Base-by-base conservation (phyloP, 192 early-diverging fungal species). In the Mortierella antarctica region DNA sequence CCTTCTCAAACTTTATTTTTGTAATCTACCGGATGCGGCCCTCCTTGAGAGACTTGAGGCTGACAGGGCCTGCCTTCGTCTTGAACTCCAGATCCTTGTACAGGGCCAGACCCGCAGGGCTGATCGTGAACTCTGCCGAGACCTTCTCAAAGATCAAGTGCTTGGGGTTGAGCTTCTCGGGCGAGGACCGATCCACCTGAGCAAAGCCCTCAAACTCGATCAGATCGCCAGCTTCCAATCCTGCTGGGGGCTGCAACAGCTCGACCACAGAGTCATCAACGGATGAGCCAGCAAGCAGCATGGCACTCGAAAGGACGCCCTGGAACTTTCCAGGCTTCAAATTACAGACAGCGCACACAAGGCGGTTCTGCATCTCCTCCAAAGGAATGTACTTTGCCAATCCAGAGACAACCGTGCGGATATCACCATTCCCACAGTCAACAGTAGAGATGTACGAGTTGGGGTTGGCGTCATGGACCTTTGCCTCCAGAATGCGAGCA, bases 131-230 rank as follows among this genome's bases (percentile, higher is more conserved):
- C 18, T 86, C 81, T 49, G 74, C 86, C 23, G 85, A 73, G 46
- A 83, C 66, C 76, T 91, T 91, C 74, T 89, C 89, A 72, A 88
- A 92, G 50, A 92, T 81, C 71, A 91, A 83, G 44, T 90, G 85
- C 64, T 91, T 91, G 45, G 89, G 89, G 67, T 91, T 92, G 59
- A 92, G 65, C 59, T 81, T 74, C 65, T 85, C 85, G 51, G 82
- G 88, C 10, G 82, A 84, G 17, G 76, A 65, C 12, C 81, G 66
- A 31, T 74, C 61, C 2, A 63, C 79, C 40, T 71, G 60, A 31
- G 51, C 80, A 58, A 73, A 91, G 5, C 90, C 90, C 57, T 90
- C 83, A 74, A 85, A 90, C 39, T 73, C 55, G 40, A 92, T 83
- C 44, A 67, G 3, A 31, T 92, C 90, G 46, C 90, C 90, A 60